phyloP scores from a whole-genome alignment of 1,284 basidiomycete species.

The Caloboletus inedulis region DNA sequence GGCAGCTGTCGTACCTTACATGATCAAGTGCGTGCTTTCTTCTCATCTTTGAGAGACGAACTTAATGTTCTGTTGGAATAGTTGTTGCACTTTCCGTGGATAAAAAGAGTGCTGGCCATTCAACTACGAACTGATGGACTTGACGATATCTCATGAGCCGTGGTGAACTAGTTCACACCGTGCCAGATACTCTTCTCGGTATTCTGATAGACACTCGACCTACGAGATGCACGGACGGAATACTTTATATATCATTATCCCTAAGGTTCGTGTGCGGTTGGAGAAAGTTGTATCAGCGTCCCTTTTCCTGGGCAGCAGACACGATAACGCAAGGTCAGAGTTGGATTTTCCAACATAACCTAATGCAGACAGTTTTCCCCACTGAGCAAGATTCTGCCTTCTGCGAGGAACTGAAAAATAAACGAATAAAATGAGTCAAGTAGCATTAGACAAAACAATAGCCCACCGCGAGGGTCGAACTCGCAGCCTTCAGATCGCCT shows the following conservation, averaged over 20 bases:
- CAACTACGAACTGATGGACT: constrained; percentile 12
- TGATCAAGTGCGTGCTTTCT: constrained; percentile 53
- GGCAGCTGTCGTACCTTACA: constrained; percentile 65
- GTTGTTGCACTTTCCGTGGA: constrained; percentile 71
- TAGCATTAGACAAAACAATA: constrained; percentile 32
- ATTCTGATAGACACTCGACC: constrained; percentile 7
- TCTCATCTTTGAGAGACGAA: constrained; percentile 5
- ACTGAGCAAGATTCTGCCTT: not conserved
- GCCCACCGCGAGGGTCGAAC: constrained; percentile 91
- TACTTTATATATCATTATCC: constrained; percentile 28
- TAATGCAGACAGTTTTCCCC: not conserved
- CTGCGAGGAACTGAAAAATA: not conserved
- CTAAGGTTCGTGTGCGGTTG: not conserved
- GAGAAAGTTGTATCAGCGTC: not conserved
- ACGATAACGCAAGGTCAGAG: not conserved
- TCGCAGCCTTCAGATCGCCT: constrained; percentile 80
- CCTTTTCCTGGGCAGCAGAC: not conserved
- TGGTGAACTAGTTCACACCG: constrained; percentile 1
- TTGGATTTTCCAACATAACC: not conserved
- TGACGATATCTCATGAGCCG: constrained; percentile 18
- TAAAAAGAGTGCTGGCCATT: constrained; percentile 38
- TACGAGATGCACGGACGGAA: constrained; percentile 13
- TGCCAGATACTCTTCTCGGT: constrained; percentile 3
- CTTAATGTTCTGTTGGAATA: constrained; percentile 25
- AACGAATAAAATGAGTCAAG: not conserved